Base-by-base conservation (phyloP, 1,139 yeast species). In the Entelexis sorbosivorans region DNA sequence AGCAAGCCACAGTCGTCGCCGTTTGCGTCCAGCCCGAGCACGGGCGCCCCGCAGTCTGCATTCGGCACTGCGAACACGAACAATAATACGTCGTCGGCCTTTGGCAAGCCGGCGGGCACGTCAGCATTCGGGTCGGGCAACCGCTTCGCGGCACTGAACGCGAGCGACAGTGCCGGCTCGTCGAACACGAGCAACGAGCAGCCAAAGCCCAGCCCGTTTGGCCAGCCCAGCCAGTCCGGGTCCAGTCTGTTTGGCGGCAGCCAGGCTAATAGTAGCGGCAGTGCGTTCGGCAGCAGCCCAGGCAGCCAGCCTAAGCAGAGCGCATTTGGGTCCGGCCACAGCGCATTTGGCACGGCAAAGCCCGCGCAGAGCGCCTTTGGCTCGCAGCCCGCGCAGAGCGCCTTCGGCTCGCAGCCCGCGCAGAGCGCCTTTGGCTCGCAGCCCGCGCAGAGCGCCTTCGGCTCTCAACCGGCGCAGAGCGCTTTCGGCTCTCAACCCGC, bases 161-260 rank as follows among this genome's bases (percentile, higher is more conserved):
- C 44, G 3, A 13, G 20, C 33, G 44, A 28, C 6, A 9, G 29
- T 14, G 6, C 45, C 3, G 6, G 10, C n/a, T 5, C 44, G 16
- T 13, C 14, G 6, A 28, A 7, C 13, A 17, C 22, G 8, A 10
- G 14, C 17, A n/a, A 17, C 26, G 26, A 28, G 35, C 5, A 26
- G 7, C 44, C 29, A 35, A 29, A 31, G 28, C 35, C 40, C 5
- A 36, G 11, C 29, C 28, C 48, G n/a, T 47, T 47, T n/a, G 50
- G 35, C 24, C 38, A 36, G 40, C 11, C 38, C 29, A 38, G 33
- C 45, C 17, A 16, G 26, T 10, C 32, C 14, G n/a, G 20, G 29
- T 7, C 44, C 24, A 16, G 34, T 17, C 22, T 33, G 29, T 47
- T 47, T 22, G 52, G n/a, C n/a, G n/a, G n/a, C n/a, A n/a, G n/a